Evolutionary conservation across 164 flowering plant genomes (phyloP).

Genomic region (Annona cherimola): DNA sequence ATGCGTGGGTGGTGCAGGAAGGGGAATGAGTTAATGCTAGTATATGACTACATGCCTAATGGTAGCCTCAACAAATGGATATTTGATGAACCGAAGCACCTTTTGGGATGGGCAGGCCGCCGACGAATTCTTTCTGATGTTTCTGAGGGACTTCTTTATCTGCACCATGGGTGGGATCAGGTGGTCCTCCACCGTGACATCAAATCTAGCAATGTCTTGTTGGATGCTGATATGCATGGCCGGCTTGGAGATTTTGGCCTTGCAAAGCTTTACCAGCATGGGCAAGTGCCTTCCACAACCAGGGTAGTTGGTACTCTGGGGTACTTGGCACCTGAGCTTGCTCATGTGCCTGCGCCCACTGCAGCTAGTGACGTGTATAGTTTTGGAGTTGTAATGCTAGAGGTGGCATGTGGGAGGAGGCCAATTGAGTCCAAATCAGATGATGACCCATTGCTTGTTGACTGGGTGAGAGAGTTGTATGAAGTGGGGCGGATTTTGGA

Average conservation of each 20-base stretch:
- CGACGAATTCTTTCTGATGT: conserved; percentile 49
- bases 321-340: conserved; percentile 83
- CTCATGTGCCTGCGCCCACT: conserved; percentile 39
- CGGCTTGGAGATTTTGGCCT: conserved; percentile 78
- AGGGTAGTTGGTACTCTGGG: conserved; percentile 83
- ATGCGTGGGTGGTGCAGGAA: conserved; percentile 73
- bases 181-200: conserved; percentile 75
- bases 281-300: conserved; percentile 49
- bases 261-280: conserved; percentile 64
- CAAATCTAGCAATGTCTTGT: conserved; percentile 61
- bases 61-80: conserved; percentile 61
- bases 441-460: conserved; percentile 55
- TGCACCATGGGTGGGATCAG: conserved; percentile 76
- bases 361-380: conserved; percentile 71
- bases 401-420: conserved; percentile 68
- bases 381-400: conserved; percentile 75
- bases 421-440: conserved; percentile 50
- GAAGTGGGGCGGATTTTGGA: conserved; percentile 36
- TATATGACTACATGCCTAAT: conserved; percentile 73
- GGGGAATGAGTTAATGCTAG: conserved; percentile 48
- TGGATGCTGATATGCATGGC: conserved; percentile 58
- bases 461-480: conserved; percentile 65
- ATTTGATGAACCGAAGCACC: conserved; percentile 39
- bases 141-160: conserved; percentile 62
- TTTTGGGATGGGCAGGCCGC: conserved; percentile 43